phyloP scores from a whole-genome alignment of 2,329 filamentous ascomycete genomes.

The Cytospora piceicola region DNA sequence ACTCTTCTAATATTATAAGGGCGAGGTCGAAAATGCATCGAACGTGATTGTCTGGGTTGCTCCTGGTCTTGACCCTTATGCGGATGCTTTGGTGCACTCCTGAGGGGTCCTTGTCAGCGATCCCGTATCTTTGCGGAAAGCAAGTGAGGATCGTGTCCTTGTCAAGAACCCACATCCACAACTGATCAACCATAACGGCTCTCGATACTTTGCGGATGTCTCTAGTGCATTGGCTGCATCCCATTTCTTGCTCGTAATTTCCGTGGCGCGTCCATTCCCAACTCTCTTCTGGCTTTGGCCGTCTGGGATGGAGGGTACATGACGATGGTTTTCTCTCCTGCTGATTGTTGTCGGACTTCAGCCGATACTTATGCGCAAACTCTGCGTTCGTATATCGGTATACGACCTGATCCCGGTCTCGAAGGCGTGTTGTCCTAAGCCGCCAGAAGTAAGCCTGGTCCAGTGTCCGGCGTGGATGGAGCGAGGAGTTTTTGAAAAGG shows the following conservation, averaged over 20 bases:
- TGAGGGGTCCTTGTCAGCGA: conserved; percentile 45
- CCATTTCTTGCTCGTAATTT: conserved; percentile 26
- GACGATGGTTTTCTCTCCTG: neutral
- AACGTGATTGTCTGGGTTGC: conserved; percentile 37
- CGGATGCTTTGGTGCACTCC: conserved; percentile 48
- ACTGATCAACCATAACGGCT: conserved; percentile 39
- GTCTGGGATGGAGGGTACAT: neutral
- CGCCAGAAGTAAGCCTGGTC: conserved; percentile 51
- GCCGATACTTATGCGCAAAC: conserved; percentile 18
- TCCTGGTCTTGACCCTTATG: conserved; percentile 35
- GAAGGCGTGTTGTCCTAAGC: conserved; percentile 42
- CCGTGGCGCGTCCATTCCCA: conserved; percentile 30
- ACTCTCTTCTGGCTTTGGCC: neutral
- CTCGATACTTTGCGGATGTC: conserved; percentile 37
- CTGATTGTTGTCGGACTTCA: neutral
- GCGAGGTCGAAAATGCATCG: conserved; percentile 46
- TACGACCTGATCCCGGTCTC: conserved; percentile 49
- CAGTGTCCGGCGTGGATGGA: conserved; percentile 50
- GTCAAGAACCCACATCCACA: conserved; percentile 40
- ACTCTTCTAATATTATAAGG: conserved; percentile 48
- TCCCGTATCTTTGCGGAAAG: conserved; percentile 46
- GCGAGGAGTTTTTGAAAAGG: conserved; percentile 40
- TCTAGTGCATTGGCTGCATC: conserved; percentile 35
- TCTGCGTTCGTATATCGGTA: conserved; percentile 42
- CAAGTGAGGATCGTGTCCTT: conserved; percentile 38